A percentile compares a stretch with the other conserved stretches of the same genome.
Evolutionary conservation across 2,329 filamentous ascomycete species (phyloP).

Genomic region (Dendryphion nanum): DNA sequence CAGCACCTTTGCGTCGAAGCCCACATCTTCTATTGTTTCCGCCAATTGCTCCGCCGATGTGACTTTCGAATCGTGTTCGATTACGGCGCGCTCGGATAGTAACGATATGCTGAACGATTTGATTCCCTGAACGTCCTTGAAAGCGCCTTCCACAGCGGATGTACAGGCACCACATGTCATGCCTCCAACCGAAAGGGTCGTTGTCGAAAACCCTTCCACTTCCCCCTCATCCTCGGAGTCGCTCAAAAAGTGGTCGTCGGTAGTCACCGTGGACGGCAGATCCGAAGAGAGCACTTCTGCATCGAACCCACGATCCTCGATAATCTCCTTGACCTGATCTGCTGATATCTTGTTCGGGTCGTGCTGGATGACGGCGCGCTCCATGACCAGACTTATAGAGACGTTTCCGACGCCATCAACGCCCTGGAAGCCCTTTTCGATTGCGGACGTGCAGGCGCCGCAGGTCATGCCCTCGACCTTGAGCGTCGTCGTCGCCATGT

Average conservation of each 20-base stretch:
- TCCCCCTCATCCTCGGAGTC: conserved; percentile 37
- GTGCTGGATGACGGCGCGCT: conserved; percentile 91
- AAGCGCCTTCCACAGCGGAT: conserved; percentile 77
- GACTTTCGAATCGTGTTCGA: conserved; percentile 68
- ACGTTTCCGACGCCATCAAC: conserved; percentile 80
- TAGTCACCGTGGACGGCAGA: conserved; percentile 55
- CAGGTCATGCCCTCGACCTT: conserved; percentile 86
- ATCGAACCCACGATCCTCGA: conserved; percentile 91
- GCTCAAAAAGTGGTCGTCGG: conserved; percentile 34
- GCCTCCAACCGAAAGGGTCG: conserved; percentile 75
- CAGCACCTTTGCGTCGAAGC: conserved; percentile 77
- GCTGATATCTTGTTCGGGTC: conserved; percentile 72
- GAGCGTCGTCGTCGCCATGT: conserved; percentile 84
- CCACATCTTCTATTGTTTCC: conserved; percentile 64
- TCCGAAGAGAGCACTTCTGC: conserved; percentile 85
- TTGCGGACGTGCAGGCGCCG: conserved; percentile 91
- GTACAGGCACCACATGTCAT: conserved; percentile 94
- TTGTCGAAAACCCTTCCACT: conserved; percentile 52
- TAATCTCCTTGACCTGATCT: conserved; percentile 76
- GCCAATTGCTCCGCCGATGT: conserved; percentile 55
- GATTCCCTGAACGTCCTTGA: conserved; percentile 71
- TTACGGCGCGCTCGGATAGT: conserved; percentile 79
- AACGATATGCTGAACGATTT: conserved; percentile 78
- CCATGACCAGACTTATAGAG: conserved; percentile 91
- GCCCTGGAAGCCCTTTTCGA: conserved; percentile 85